Evolutionary conservation across 2,329 filamentous ascomycete genomes (phyloP).

Genomic region (Elsinoe fawcettii): DNA sequence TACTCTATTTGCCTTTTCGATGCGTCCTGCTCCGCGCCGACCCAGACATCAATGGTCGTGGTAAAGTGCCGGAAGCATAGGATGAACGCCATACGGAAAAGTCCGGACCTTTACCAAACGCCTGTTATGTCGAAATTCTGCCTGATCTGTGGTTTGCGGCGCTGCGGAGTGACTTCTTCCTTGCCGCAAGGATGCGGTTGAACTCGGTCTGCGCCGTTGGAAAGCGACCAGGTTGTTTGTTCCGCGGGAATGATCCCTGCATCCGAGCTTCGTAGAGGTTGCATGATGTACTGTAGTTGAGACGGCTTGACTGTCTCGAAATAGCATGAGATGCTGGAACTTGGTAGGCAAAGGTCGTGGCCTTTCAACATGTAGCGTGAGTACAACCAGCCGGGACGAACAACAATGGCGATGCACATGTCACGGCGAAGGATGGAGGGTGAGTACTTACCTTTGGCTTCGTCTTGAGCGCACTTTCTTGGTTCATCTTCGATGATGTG

Average conservation of each 20-base stretch:
- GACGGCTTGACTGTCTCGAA: neutral
- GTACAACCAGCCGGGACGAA: neutral
- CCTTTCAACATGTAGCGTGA: neutral
- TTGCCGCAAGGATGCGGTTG: neutral
- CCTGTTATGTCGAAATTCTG: neutral
- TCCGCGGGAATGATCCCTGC: neutral
- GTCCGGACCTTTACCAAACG: neutral
- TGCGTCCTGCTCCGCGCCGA: neutral
- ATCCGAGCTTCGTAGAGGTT: neutral
- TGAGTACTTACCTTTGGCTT: conserved; percentile 65
- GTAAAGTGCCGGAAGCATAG: too few species aligned
- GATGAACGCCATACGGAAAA: neutral
- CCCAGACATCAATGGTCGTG: neutral
- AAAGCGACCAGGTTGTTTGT: neutral
- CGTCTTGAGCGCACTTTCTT: conserved; percentile 70
- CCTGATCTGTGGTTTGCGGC: neutral
- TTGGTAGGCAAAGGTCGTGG: neutral
- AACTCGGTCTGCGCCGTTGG: neutral
- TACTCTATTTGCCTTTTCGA: neutral
- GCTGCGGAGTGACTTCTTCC: neutral
- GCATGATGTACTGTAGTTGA: neutral
- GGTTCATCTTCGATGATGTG: conserved; percentile 51
- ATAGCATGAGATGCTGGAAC: neutral
- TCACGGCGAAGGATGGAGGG: neutral
- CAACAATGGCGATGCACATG: too few species aligned